Evolutionary conservation across 257 asterid genomes (phyloP).

Genomic region (Scutellaria galericulata): DNA sequence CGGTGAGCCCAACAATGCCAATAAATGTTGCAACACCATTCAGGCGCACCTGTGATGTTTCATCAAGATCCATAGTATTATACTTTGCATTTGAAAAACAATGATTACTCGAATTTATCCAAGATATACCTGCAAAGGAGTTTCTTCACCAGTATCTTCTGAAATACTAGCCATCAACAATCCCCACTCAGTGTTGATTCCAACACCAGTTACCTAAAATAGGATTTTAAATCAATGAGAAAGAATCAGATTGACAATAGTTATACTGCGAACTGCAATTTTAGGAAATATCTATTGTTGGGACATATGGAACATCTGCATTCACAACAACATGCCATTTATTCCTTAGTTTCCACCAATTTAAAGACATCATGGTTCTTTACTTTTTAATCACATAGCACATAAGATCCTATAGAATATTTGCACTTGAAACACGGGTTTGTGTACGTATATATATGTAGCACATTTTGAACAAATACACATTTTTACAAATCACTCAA

Average conservation of each 20-base stretch:
- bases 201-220: constrained; percentile 86
- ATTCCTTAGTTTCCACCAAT: constrained; percentile 12
- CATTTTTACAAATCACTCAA: background rate
- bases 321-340: constrained; percentile 4
- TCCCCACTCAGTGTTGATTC: constrained; percentile 98
- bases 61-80: constrained; percentile 28
- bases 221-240: constrained; percentile 22
- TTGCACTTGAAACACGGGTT: background rate
- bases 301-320: background rate
- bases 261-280: background rate
- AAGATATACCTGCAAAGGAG: constrained; percentile 84
- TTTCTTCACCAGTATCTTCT: constrained; percentile 98
- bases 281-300: constrained; percentile 3
- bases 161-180: constrained; percentile 93
- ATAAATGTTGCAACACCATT: constrained; percentile 96
- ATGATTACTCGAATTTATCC: constrained; percentile 22
- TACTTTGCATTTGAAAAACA: constrained; percentile 6
- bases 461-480: background rate
- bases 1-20: constrained; percentile 89
- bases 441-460: background rate
- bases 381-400: constrained; percentile 4
- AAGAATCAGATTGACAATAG: constrained; percentile 21
- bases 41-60: constrained; percentile 74
- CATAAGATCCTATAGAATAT: background rate
- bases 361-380: constrained; percentile 2